Base-by-base conservation (phyloP, 805 yeast species). In the Yarrowia sp. region DNA sequence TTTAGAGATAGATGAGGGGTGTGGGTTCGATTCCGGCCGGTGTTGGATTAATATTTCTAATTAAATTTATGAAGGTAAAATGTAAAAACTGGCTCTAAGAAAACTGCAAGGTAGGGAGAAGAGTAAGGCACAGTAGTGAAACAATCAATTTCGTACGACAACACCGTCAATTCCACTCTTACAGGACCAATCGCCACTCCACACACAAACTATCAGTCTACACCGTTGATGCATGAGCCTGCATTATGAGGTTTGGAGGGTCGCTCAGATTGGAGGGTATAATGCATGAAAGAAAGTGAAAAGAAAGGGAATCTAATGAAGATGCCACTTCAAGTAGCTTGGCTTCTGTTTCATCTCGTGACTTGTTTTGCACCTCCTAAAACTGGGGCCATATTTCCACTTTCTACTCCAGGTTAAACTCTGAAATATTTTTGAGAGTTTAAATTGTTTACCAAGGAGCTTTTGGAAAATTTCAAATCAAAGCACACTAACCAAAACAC, bases 341-440 rank as follows among this genome's bases (percentile, higher is more conserved):
- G 30, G 30, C 30, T 7, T 24, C 30, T 24, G 3, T 24, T 24
- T 24, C 30, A 5, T 24, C 7, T 24, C 30, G 6, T 5, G 3
- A 24, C 6, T 7, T 5, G 30, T 24, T 24, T 24, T 24, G 3
- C 30, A 24, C 30, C 30, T 24, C 30, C 6, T 7, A 24, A 5
- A 5, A 24, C 3, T 24, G 30, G 30, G 30, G 30, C 6, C 30
- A 5, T 24, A 4, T 24, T 24, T 24, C 30, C 6, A 7, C 30
- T 24, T 7, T 24, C 30, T 2, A 7, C 30, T 24, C 30, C 30
- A 47, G 53, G 13, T 24, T 9, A 33, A 50, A 34, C 40, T 34
- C 24, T 50, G 55, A 50, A 47, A 50, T 50, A 50, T 15, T 50
- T 49, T 50, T 50, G 39, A 34, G n/a, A 50, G 55, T 24, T 17